These are phyloP conservation scores for Paraurostyla sp. DNA, from an alignment of 73 alveolate species.

Conservation along the genomic window DNA sequence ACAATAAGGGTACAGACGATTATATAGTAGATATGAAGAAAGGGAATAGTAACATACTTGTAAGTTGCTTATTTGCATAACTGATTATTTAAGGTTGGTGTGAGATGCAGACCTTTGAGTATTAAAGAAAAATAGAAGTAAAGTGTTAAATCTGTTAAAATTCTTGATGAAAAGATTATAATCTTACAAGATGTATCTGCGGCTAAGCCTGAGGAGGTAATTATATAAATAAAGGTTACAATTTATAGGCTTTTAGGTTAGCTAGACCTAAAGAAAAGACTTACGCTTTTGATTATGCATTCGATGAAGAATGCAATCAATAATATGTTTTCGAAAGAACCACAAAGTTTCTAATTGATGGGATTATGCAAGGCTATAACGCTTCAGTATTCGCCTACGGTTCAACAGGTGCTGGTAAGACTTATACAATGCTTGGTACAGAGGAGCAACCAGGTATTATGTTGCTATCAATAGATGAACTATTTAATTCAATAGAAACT, in stretches of 20 bases:
- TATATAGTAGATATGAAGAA: slow-evolving; percentile 63
- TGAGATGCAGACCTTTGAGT: slow-evolving; percentile 89
- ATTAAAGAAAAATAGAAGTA: slow-evolving; percentile 79
- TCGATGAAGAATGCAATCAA: slow-evolving; percentile 83
- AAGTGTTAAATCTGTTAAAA: slow-evolving; percentile 74
- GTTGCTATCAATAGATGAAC: slow-evolving; percentile 93
- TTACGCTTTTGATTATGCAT: slow-evolving; percentile 96
- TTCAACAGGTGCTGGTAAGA: slow-evolving; percentile 99
- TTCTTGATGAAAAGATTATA: slow-evolving; percentile 86
- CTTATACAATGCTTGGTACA: slow-evolving; percentile 98
- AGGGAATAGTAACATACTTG: slow-evolving; percentile 73
- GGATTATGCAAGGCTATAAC: slow-evolving; percentile 95
- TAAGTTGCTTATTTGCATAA: neutral
- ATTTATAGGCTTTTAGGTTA: slow-evolving; percentile 83
- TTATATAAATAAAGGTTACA: slow-evolving; percentile 38
- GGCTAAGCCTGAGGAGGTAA: slow-evolving; percentile 77
- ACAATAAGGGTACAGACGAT: slow-evolving; percentile 29
- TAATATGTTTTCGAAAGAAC: slow-evolving; percentile 71
- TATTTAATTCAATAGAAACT: slow-evolving; percentile 86
- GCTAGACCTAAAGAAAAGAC: slow-evolving; percentile 94
- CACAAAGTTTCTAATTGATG: slow-evolving; percentile 86
- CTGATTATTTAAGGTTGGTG: slow-evolving; percentile 73
- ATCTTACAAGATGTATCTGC: slow-evolving; percentile 83
- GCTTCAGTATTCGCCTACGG: slow-evolving; percentile 98
- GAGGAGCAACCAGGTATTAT: slow-evolving; percentile 95